Percentiles rank a stretch among this genome's conserved stretches.
These are phyloP conservation scores for Fraxinus floribunda DNA, from an alignment of 305 asterid genomes.

Conservation along the genomic window DNA sequence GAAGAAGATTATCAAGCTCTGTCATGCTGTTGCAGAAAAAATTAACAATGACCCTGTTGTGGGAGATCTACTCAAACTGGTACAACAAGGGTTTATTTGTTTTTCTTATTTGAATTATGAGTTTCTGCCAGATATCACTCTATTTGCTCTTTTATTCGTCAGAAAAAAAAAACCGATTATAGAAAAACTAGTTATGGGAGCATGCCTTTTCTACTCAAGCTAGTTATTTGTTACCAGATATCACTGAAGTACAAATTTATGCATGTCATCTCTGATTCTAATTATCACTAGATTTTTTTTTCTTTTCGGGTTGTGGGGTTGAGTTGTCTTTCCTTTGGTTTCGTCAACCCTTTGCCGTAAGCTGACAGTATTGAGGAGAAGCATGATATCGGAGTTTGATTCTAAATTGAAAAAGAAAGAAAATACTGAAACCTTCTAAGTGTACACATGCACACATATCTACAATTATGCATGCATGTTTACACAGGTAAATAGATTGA, in stretches of 20 bases:
- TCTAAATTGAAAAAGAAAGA: not conserved
- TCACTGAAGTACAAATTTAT: not conserved
- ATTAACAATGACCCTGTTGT: slow-evolving; percentile 36
- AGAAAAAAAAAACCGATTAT: not conserved
- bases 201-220: not conserved
- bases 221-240: not conserved
- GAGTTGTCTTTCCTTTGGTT: not conserved
- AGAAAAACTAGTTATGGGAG: not conserved
- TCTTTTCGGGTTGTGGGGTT: not conserved
- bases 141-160: not conserved
- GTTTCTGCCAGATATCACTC: not conserved
- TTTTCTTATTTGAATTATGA: slow-evolving; percentile 5
- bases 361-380: not conserved
- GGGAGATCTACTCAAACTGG: slow-evolving; percentile 47
- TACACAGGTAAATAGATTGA: not conserved
- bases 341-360: not conserved
- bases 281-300: not conserved
- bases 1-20: slow-evolving; percentile 45
- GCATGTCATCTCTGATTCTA: not conserved
- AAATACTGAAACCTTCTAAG: not conserved
- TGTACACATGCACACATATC: not conserved
- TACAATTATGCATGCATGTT: not conserved
- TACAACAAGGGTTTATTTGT: slow-evolving; percentile 15
- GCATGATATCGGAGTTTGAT: not conserved
- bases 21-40: slow-evolving; percentile 45